Percentiles rank a stretch among this genome's conserved stretches.
phyloP scores from a whole-genome alignment of 805 yeast genomes.

The Metschnikowia baotianmanensis region DNA sequence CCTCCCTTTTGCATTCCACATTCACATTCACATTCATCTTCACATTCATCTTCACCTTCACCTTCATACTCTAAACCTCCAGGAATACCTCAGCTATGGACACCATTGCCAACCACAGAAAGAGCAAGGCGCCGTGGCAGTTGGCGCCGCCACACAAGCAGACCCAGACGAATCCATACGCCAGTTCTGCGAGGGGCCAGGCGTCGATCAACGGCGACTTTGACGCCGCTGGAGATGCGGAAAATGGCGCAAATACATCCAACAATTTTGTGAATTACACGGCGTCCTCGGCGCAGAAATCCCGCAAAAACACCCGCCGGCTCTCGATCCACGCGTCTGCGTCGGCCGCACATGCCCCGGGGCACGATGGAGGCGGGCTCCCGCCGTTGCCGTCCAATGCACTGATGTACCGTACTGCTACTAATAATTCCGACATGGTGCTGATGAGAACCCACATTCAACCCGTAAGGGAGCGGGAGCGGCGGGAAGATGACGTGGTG shows the following conservation, averaged over 20 bases:
- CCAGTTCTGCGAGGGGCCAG: constrained; percentile 5
- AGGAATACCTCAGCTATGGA: too few relatives aligned
- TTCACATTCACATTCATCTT: too few relatives aligned
- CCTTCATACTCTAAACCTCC: too few relatives aligned
- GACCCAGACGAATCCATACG: constrained; percentile 14
- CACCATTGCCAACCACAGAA: too few relatives aligned
- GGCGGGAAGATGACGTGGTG: constrained; percentile 14
- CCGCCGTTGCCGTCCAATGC: constrained; percentile 16
- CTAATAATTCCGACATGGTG: constrained; percentile 13
- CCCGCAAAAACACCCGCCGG: constrained; percentile 16
- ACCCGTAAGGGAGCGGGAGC: constrained; percentile 11
- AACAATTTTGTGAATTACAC: constrained; percentile 11
- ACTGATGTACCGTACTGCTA: constrained; percentile 22
- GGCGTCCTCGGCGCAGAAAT: constrained; percentile 10
- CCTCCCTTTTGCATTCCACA: too few relatives aligned
- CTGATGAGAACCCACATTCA: constrained; percentile 13
- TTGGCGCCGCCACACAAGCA: constrained; percentile 6
- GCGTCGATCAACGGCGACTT: not conserved
- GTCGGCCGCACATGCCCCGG: constrained; percentile 8
- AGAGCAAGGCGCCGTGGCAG: constrained; percentile 46
- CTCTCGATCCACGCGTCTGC: constrained; percentile 22
- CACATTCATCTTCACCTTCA: too few relatives aligned
- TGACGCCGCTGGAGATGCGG: too few relatives aligned
- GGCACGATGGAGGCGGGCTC: constrained; percentile 10
- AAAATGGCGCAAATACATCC: too few relatives aligned